A percentile compares a stretch with the other conserved stretches of the same genome.
These are phyloP conservation scores for Terfezia claveryi DNA, from an alignment of 495 filamentous ascomycete species.

Conservation along the genomic window DNA sequence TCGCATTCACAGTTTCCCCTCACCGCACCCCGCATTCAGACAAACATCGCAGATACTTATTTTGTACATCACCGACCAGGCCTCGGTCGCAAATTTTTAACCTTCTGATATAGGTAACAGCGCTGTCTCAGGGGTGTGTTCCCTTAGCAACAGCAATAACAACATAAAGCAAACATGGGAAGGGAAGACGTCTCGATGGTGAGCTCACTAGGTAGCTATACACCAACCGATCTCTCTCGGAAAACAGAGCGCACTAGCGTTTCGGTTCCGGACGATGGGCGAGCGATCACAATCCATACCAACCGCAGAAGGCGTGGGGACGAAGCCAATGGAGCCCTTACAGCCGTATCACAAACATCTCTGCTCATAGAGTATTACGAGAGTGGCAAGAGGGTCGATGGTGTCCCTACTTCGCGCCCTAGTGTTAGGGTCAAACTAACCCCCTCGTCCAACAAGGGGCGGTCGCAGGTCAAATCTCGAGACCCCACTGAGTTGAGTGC, in stretches of 20 bases:
- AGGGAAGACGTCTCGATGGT: constrained; percentile 8
- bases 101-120: too few relatives aligned
- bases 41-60: not conserved
- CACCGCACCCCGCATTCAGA: not conserved
- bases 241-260: constrained; percentile 64
- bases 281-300: constrained; percentile 70
- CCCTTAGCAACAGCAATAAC: not conserved
- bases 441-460: constrained; percentile 36
- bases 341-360: constrained; percentile 59
- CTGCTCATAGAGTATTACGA: constrained; percentile 97
- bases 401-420: constrained; percentile 40
- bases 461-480: constrained; percentile 2
- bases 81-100: too few relatives aligned
- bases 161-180: not conserved
- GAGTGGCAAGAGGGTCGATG: constrained; percentile 44
- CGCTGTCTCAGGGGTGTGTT: too few relatives aligned
- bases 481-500: not conserved
- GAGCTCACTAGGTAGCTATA: constrained; percentile 16
- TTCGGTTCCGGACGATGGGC: constrained; percentile 88
- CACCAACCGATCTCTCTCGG: constrained; percentile 17
- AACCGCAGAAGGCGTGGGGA: constrained; percentile 37
- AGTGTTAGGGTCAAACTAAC: constrained; percentile 92
- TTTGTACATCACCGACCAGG: too few relatives aligned
- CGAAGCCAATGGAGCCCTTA: constrained; percentile 29
- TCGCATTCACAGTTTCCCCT: not conserved